Evolutionary conservation across 164 flowering plant species (phyloP).

Genomic region (Pachysandra terminalis): DNA sequence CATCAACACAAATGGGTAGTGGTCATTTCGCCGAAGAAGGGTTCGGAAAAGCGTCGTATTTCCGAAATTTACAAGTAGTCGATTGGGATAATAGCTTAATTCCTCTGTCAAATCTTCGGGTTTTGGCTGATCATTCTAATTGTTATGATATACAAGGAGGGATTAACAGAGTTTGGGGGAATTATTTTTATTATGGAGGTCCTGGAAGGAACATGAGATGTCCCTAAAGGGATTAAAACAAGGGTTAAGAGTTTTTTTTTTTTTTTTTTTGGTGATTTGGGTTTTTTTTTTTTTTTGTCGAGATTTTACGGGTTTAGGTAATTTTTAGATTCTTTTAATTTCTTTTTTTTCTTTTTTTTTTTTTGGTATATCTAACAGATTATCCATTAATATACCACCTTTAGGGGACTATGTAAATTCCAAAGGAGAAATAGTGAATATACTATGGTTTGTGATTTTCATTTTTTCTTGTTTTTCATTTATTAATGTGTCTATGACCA

Average conservation of each 20-base stretch:
- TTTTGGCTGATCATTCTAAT: constrained; percentile 76
- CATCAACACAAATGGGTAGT: constrained; percentile 90
- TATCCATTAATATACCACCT: constrained; percentile 21
- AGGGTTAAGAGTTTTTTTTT: constrained; percentile 4
- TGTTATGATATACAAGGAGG: constrained; percentile 80
- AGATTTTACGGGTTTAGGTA: background rate
- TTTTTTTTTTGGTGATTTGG: constrained; percentile 6
- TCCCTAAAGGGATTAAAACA: constrained; percentile 37
- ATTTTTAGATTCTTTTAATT: background rate
- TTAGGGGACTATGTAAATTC: constrained; percentile 29
- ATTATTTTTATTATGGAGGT: constrained; percentile 89
- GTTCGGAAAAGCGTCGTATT: constrained; percentile 74
- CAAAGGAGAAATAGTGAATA: constrained; percentile 33
- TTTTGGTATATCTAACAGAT: constrained; percentile 21
- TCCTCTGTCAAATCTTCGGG: constrained; percentile 55
- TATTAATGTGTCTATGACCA: background rate
- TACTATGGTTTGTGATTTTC: constrained; percentile 22
- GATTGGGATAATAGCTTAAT: constrained; percentile 88
- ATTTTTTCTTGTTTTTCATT: background rate
- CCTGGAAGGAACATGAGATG: constrained; percentile 82
- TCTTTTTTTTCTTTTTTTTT: constrained; percentile 9
- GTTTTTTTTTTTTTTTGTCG: background rate
- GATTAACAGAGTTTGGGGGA: constrained; percentile 74
- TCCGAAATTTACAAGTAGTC: constrained; percentile 75
- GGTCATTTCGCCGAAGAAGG: constrained; percentile 86